Base-by-base conservation (phyloP, 192 early-diverging fungal genomes). In the Coemansia erecta region DNA sequence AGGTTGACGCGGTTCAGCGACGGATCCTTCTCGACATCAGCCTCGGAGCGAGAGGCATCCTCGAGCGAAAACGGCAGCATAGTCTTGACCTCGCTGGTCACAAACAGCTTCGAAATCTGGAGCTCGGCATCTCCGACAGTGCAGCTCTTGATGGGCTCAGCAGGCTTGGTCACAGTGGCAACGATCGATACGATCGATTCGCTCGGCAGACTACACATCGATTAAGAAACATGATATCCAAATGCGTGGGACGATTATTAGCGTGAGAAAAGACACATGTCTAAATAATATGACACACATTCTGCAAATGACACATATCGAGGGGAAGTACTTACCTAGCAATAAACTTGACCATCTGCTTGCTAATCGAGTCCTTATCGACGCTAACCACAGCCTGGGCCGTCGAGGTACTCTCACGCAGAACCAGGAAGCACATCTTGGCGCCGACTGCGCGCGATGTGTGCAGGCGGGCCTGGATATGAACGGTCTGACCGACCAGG, bases 311-410 rank as follows among this genome's bases (percentile, higher is more conserved):
- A n/a, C n/a, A n/a, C n/a, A n/a, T 77, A 68, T 28, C 15, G 55
- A 12, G 15, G 58, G 56, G 13, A 62, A 56, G 50, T 75, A 89
- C 85, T 64, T 65, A 75, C 72, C 72, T 77, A 23, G 68, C 67
- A 39, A 88, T 86, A 82, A 89, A 98, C 80, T 95, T 97, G 59
- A 95, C 82, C 93, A 98, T 97, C 51, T 92, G 85, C 84, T 95
- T 96, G 88, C 93, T 96, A 63, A 96, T 82, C 8, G 68, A 81
- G 21, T 78, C 63, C 15, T 83, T 86, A 63, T 95, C 82, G 41
- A 84, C 85, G 14, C 82, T 64, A 22, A 98, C 58, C 48, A 98
- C 82, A 31, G 85, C 92, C 80, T 99, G 97, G 46, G 92, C 90
- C n/a, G 94, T 99, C 40, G 81, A 80, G 31, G 85, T 85, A 47